Percentiles rank a stretch among this genome's conserved stretches.
phyloP scores from a whole-genome alignment of 2,329 filamentous ascomycete genomes.

The Diaporthe helianthi region DNA sequence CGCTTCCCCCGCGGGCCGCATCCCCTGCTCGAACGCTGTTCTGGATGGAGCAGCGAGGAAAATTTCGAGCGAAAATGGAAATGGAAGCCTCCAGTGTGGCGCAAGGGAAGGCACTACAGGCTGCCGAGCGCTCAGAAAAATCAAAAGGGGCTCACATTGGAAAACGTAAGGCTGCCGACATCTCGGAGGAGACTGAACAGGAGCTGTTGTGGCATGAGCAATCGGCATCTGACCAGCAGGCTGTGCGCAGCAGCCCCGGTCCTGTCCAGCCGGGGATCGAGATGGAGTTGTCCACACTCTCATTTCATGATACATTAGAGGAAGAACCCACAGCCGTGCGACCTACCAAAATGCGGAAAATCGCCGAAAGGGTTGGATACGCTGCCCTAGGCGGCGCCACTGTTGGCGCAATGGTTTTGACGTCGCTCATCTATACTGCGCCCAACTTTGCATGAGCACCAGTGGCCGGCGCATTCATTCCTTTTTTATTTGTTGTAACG shows the following conservation, averaged over 20 bases:
- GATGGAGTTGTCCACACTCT: slow-evolving; percentile 24
- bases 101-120: no score
- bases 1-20: slow-evolving; percentile 2
- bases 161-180: slow-evolving; percentile 32
- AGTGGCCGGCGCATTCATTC: neutral
- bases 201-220: slow-evolving; percentile 25
- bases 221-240: neutral
- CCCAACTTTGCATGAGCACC: slow-evolving; percentile 42
- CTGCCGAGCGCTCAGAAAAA: neutral
- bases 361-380: slow-evolving; percentile 45
- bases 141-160: neutral
- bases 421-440: slow-evolving; percentile 48
- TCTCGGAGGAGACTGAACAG: slow-evolving; percentile 21
- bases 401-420: slow-evolving; percentile 46
- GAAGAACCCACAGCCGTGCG: slow-evolving; percentile 19
- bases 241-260: neutral
- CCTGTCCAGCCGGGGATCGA: slow-evolving; percentile 1
- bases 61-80: neutral
- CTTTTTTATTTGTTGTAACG: neutral
- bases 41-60: neutral
- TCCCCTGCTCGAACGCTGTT: slow-evolving; percentile 28
- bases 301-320: slow-evolving; percentile 23
- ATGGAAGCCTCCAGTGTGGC: no score
- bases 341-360: slow-evolving; percentile 41
- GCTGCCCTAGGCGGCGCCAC: slow-evolving; percentile 47